Evolutionary conservation across 2,329 filamentous ascomycete species (phyloP), one percentile per base, ranked within the genome.

Genomic region (Sporothrix dimorphospora): DNA sequence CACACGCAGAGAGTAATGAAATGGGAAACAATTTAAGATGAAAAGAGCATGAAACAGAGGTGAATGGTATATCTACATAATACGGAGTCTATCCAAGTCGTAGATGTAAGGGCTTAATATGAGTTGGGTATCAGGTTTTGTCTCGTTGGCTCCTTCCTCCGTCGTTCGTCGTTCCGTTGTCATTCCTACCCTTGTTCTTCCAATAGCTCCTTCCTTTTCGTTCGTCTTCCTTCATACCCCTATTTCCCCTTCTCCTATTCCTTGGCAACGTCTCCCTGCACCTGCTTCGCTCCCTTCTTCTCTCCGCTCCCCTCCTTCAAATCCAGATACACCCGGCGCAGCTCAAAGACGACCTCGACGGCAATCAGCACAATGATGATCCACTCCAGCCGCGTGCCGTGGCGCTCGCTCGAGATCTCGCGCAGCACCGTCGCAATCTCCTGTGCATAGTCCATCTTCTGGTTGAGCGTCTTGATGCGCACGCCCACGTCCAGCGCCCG

Each of bases 381-480:
- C 92, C 93, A 95, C 82, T 98, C 96, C 12, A 99, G 85, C 71
- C 93, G 87, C 40, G 94, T 89, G 19, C 93, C 92, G 79, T 98
- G 94, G 80, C 93, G 94, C 84, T 98, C 94, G 79, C 92, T 97
- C 71, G 97, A 86, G 79, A 94, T 90, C 80, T 98, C 94, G 72
- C 96, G 87, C 74, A 98, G 83, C 19, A 98, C 94, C 69, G 87
- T 93, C 7, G 96, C 94, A 80, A 98, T 98, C 81, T 98, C 95
- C 78, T 96, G 93, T 0, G 95, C 96, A 80, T 99, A 98, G 78
- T 97, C 95, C 89, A 99, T 97, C 83, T 97, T 97, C 83, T 97
- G 93, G 80, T 99, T 99, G 76, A 98, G 83, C 21, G 93, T 90
- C 77, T 92, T 93, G 82, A 98, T 98, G 68, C 96, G 88, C 34